phyloP scores from a whole-genome alignment of 768 basidiomycete species.

The Kwoniella europaea region DNA sequence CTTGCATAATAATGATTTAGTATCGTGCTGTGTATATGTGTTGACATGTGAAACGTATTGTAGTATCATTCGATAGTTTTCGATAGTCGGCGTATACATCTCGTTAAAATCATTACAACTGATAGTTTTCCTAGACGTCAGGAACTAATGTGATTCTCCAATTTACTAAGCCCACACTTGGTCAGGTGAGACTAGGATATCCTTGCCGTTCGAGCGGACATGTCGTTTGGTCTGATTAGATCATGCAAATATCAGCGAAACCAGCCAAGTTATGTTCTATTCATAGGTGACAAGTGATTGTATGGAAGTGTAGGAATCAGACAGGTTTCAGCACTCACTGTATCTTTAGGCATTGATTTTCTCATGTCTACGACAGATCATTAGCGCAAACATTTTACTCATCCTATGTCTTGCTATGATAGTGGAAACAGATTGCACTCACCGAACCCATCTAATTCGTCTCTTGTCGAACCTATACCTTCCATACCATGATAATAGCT shows the following conservation, averaged over 20 bases:
- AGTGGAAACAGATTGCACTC: not conserved
- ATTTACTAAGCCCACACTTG: slow-evolving; percentile 50
- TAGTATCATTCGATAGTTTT: too few relatives aligned
- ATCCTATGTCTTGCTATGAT: too few relatives aligned
- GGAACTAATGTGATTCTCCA: not conserved
- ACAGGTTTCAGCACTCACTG: slow-evolving; percentile 27
- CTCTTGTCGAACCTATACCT: slow-evolving; percentile 45
- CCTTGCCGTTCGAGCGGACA: slow-evolving; percentile 58
- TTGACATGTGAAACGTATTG: too few relatives aligned
- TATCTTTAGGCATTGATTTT: slow-evolving; percentile 60
- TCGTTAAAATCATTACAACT: slow-evolving; percentile 3
- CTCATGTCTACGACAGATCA: slow-evolving; percentile 60
- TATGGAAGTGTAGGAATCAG: not conserved
- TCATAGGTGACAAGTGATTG: slow-evolving; percentile 2
- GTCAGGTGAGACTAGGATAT: slow-evolving; percentile 57
- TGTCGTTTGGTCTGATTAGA: slow-evolving; percentile 46
- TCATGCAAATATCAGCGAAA: not conserved
- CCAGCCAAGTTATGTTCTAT: not conserved
- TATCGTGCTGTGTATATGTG: too few relatives aligned
- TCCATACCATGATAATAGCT: slow-evolving; percentile 56
- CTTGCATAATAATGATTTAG: too few relatives aligned
- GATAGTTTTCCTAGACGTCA: not conserved
- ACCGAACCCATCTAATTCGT: slow-evolving; percentile 54
- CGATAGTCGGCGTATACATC: not conserved
- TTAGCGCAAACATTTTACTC: too few relatives aligned